These are phyloP conservation scores for Hypoxylon sp. DNA, from an alignment of 2,329 filamentous ascomycete species.

Conservation along the genomic window DNA sequence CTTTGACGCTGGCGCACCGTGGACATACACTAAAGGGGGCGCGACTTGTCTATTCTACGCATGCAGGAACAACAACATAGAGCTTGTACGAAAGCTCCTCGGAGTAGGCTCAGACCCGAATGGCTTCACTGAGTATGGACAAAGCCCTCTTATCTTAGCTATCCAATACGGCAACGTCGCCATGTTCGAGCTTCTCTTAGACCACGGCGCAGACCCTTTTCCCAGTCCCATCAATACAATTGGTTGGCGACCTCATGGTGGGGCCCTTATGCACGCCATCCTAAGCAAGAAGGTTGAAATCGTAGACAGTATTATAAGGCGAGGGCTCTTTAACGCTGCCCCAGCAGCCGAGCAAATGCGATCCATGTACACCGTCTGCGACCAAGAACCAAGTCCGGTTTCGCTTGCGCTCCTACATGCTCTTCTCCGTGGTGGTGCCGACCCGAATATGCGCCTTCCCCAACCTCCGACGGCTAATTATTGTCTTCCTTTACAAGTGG, in stretches of 20 bases:
- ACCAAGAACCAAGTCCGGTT: neutral
- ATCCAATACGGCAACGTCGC: neutral
- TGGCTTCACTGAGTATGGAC: neutral
- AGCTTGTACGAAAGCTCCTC: slow-evolving; percentile 7
- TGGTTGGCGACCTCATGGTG: neutral
- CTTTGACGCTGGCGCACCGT: slow-evolving; percentile 18
- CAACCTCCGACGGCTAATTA: neutral
- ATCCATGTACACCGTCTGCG: neutral
- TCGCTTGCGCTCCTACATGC: neutral
- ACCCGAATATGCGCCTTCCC: neutral
- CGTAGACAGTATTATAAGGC: neutral
- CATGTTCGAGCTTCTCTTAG: neutral
- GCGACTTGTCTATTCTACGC: slow-evolving; percentile 15
- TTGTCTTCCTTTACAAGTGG: neutral
- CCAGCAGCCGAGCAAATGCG: neutral
- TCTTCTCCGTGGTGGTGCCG: neutral
- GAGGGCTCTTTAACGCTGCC: neutral
- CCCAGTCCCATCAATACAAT: neutral
- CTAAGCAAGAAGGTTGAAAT: neutral
- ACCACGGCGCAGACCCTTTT: slow-evolving; percentile 1
- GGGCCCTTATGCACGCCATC: neutral
- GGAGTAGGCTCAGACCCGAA: slow-evolving; percentile 16
- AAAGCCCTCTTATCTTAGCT: neutral
- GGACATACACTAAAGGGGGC: neutral
- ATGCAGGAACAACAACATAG: neutral